Evolutionary conservation across 441 rosid species (phyloP).

Genomic region (Populus hybrid): DNA sequence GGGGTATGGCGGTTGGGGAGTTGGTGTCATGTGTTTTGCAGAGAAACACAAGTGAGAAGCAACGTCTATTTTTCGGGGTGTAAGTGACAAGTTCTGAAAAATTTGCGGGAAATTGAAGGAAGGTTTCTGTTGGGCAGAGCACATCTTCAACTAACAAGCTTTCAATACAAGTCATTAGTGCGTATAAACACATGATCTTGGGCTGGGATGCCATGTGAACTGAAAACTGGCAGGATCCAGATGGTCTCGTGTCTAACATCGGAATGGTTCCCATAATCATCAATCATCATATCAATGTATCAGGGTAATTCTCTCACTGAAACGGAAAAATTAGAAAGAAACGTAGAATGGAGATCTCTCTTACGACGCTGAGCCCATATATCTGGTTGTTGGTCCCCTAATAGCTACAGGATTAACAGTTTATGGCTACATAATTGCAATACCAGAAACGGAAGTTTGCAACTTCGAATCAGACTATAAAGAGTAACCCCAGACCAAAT

Average conservation of each 20-base stretch:
- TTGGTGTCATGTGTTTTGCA: conserved; percentile 50
- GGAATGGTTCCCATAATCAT: not conserved
- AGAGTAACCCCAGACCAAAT: not conserved
- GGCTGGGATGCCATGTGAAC: not conserved
- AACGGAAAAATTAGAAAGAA: not conserved
- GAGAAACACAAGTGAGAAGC: conserved; percentile 38
- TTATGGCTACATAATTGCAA: not conserved
- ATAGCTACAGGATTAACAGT: not conserved
- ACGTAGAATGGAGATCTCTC: not conserved
- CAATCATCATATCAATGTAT: not conserved
- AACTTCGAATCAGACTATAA: not conserved
- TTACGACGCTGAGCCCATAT: not conserved
- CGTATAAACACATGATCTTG: not conserved
- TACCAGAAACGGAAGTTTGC: not conserved
- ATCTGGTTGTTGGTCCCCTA: not conserved
- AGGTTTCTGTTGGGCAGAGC: conserved; percentile 50
- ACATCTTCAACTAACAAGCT: conserved; percentile 46
- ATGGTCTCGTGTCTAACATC: not conserved
- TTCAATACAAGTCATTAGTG: conserved; percentile 15
- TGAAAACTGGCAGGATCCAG: not conserved
- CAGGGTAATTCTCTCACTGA: not conserved
- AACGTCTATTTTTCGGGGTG: conserved; percentile 27
- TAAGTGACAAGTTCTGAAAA: conserved; percentile 25
- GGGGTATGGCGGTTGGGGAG: conserved; percentile 62
- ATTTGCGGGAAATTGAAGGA: conserved; percentile 78